A percentile compares a stretch with the other conserved stretches of the same genome.
Conservation (phyloP, 495 filamentous ascomycete species). For the Bathelium albidoporum region DNA sequence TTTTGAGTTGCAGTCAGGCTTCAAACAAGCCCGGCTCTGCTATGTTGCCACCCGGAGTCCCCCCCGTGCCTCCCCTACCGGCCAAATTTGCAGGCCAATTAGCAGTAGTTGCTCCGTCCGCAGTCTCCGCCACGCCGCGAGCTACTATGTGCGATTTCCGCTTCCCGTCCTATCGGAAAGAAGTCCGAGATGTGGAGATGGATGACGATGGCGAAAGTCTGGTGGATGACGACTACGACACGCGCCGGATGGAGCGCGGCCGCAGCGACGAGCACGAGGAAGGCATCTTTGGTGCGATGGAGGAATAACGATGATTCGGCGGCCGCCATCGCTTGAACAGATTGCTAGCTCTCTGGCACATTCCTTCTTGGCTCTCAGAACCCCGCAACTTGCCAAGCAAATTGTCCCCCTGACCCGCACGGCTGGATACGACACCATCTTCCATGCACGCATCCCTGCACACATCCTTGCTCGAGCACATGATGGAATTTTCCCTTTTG, state of each 20-base stretch:
- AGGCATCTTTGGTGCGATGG: constrained; percentile 91
- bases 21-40: constrained; percentile 64
- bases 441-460: background rate
- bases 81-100: constrained; percentile 52
- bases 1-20: constrained; percentile 82
- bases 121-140: constrained; percentile 23
- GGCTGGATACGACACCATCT: background rate
- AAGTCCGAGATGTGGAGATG: constrained; percentile 54
- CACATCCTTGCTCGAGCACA: background rate
- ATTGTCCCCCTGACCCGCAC: background rate
- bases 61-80: constrained; percentile 78
- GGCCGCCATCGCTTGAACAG: background rate
- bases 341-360: too few relatives aligned
- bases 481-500: background rate
- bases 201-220: constrained; percentile 42
- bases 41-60: constrained; percentile 62
- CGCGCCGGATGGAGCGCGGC: constrained; percentile 39
- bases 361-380: background rate
- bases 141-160: background rate
- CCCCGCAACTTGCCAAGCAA: constrained; percentile 7
- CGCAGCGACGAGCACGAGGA: constrained; percentile 86
- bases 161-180: constrained; percentile 20
- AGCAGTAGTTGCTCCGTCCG: constrained; percentile 13
- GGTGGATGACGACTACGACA: constrained; percentile 72
- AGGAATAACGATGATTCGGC: constrained; percentile 46